Base-by-base conservation (phyloP, 2,329 filamentous ascomycete species). In the Venturia effusa region DNA sequence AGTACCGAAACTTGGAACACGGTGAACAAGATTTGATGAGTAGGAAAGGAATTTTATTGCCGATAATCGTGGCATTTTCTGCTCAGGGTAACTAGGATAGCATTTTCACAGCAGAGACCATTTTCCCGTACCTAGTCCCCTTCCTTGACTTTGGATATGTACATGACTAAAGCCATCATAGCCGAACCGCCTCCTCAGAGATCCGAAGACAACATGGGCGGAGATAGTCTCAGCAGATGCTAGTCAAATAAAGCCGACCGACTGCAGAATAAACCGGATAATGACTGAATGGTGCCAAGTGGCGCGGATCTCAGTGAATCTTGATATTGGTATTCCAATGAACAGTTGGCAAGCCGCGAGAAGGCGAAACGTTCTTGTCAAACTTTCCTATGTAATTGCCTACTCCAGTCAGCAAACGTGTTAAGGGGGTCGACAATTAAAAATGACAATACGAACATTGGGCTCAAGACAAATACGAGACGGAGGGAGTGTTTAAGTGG, bases 241-340 rank as follows among this genome's bases (percentile, higher is more conserved):
- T 22, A 22, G 15, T 1, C 15, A 62, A 51, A 63, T 57, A 3
- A 22, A 22, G 30, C 37, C 17, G 11, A 51, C 22, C 27, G 39
- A 60, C 22, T 15, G 22, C 43, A 32, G 39, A 30, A 32, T 32
- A 17, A 51, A 51, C 32, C 6, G 22, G 22, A 22, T 24, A 34
- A 39, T 59, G 61, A 57, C 59, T 19, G 61, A 63, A 63, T 63
- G 48, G n/a, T 63, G 61, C 61, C 61, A 63, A 63, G 19, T 55
- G 61, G 61, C 61, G 45, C 61, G 61, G 13, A 22, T 17, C 15
- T 60, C 59, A 60, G 15, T 40, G 19, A 11, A 60, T 8, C 32
- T 60, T 37, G 37, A 60, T 30, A 13, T 5, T 17, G n/a, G 59
- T 60, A 37, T 60, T 60, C 59, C 59, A 60, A 27, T 60, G 59